Base-by-base conservation (phyloP, 352 stramenopile species). In the Globisporangium barbulae region DNA sequence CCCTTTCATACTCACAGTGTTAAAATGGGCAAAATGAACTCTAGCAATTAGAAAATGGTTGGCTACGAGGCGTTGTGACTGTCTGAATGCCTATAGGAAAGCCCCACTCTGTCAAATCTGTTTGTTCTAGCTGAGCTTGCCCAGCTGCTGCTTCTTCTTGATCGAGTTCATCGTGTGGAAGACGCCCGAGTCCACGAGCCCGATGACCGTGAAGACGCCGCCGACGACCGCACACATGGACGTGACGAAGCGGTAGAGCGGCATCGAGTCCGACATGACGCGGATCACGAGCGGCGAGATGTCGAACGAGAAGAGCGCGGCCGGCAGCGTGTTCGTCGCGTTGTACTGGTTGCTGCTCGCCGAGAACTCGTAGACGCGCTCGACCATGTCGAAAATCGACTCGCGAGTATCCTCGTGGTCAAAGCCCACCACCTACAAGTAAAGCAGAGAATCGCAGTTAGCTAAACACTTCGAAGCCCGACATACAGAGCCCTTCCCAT, bases 171-270 rank as follows among this genome's bases (percentile, higher is more conserved):
- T 75, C 19, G 82, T 65, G 63, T 91, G 76, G 73, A 93, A 94
- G 22, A 93, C 73, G 19, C 83, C 84, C 6, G 83, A 88, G 71
- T 94, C 83, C 48, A 94, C 70, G 48, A 96, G 78, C n/a, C 84
- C 79, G 57, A 96, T 83, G 67, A 96, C 79, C 13, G 87, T 96
- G 62, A 90, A 93, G 1, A 92, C 84, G 50, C 87, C 87, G 21
- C 87, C 87, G 45, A 96, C 81, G 49, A 96, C 86, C 45, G 87
- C 87, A 39, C 85, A 96, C 21, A 91, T 65, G 50, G 84, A 85
- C 31, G 87, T 96, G 64, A 96, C 63, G 53, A 96, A 96, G 61
- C 85, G 84, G 68, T 93, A 96, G 60, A 94, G 87, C 60, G 87
- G 87, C 55, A 91, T 72, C 53, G 72, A 75, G 63, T 90, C 75